phyloP scores from a whole-genome alignment of 345 rosid species.

The thale cress (Arabidopsis thaliana) region TAIR10.1 NC_003070.9:1788501-1789000 shows the following conservation, averaged over 20 bases:
- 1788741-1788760: conserved; percentile 71
- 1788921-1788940: conserved; percentile 93
- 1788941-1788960: conserved; percentile 90
- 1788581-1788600: background rate
- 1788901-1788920: conserved; percentile 50
- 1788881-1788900: background rate
- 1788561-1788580: background rate
- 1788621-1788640: conserved; percentile 11
- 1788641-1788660: background rate
- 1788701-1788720: conserved; percentile 94
- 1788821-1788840: conserved; percentile 66
- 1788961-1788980: conserved; percentile 95
- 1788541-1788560: conserved; percentile 10
- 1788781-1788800: conserved; percentile 82
- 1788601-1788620: conserved; percentile 9
- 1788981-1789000: conserved; percentile 95
- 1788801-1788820: conserved; percentile 98
- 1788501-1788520: conserved; percentile 66
- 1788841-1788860: background rate
- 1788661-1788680: conserved; percentile 12
- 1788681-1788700: conserved; percentile 59
- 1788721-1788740: conserved; percentile 89
- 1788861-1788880: conserved; percentile 1
- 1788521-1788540: conserved; percentile 2
- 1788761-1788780: conserved; percentile 86